These are phyloP conservation scores for Pseudogymnoascus sp. DNA, from an alignment of 2,329 filamentous ascomycete species.

Conservation along the genomic window DNA sequence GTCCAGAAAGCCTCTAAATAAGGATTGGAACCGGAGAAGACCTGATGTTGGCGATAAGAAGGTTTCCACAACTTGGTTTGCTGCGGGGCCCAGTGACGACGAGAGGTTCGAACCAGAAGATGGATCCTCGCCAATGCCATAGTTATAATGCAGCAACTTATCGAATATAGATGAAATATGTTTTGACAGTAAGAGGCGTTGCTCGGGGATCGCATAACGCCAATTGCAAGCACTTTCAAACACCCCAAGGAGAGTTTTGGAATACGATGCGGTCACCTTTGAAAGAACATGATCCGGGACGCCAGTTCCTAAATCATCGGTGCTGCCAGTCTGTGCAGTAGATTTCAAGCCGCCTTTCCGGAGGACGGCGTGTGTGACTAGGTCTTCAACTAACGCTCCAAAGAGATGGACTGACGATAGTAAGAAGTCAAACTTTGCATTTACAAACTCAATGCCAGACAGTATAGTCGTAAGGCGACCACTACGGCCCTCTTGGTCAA, in stretches of 20 bases:
- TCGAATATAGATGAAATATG: conserved; percentile 62
- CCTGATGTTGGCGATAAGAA: conserved; percentile 64
- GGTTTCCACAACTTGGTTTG: conserved; percentile 65
- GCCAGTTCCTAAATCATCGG: conserved; percentile 53
- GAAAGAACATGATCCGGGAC: conserved; percentile 71
- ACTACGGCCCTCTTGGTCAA: conserved; percentile 67
- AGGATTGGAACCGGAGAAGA: conserved; percentile 66
- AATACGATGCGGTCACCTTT: conserved; percentile 62
- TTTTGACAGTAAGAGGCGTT: conserved; percentile 60
- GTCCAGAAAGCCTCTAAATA: conserved; percentile 60
- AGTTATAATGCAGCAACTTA: conserved; percentile 62
- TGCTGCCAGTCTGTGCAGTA: conserved; percentile 36
- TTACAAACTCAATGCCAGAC: conserved; percentile 71
- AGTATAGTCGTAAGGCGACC: conserved; percentile 71
- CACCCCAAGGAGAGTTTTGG: conserved; percentile 68
- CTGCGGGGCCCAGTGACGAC: conserved; percentile 54
- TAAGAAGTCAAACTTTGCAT: conserved; percentile 69
- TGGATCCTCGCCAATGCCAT: conserved; percentile 59
- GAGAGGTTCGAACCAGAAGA: conserved; percentile 35
- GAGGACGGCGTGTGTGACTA: conserved; percentile 58
- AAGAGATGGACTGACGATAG: conserved; percentile 66
- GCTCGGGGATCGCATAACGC: conserved; percentile 63
- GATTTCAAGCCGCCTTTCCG: conserved; percentile 50
- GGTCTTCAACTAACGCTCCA: conserved; percentile 65
- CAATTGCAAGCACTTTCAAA: conserved; percentile 80